phyloP scores from a whole-genome alignment of 208 protist genomes.

The Tritrichomonas foetus region DNA sequence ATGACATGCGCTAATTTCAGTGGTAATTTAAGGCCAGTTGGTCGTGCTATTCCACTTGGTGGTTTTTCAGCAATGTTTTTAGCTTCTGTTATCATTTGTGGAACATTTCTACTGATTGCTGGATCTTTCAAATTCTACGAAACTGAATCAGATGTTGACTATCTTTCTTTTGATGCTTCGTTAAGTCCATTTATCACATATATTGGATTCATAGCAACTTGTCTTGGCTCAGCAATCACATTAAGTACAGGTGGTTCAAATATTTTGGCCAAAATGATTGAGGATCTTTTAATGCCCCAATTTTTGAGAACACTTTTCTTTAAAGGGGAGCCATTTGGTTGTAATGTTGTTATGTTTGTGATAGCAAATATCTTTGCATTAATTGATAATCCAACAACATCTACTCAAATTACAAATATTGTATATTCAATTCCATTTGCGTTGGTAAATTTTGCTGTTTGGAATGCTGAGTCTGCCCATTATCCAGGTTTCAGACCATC shows the following conservation, averaged over 20 bases:
- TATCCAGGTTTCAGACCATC: constrained; percentile 25
- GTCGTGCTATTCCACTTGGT: background rate
- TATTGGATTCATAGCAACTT: background rate
- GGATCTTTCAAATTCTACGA: background rate
- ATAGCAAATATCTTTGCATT: background rate
- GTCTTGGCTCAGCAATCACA: constrained; percentile 4
- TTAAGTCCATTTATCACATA: background rate
- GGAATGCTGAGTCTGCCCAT: background rate
- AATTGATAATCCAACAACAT: background rate
- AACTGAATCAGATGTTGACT: background rate
- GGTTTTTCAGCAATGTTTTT: background rate
- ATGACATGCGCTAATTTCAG: background rate
- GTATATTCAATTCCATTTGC: background rate
- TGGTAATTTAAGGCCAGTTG: background rate
- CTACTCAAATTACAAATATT: background rate
- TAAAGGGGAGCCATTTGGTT: background rate
- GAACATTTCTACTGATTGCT: background rate
- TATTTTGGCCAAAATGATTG: background rate
- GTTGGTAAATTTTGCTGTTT: background rate
- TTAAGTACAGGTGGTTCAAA: background rate
- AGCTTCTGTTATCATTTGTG: background rate
- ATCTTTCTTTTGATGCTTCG: background rate
- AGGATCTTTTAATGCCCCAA: background rate
- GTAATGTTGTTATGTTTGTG: background rate
- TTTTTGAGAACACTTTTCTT: background rate